phyloP scores from a whole-genome alignment of 176 grass and related monocot species.

The Pontederia paniculata region DNA sequence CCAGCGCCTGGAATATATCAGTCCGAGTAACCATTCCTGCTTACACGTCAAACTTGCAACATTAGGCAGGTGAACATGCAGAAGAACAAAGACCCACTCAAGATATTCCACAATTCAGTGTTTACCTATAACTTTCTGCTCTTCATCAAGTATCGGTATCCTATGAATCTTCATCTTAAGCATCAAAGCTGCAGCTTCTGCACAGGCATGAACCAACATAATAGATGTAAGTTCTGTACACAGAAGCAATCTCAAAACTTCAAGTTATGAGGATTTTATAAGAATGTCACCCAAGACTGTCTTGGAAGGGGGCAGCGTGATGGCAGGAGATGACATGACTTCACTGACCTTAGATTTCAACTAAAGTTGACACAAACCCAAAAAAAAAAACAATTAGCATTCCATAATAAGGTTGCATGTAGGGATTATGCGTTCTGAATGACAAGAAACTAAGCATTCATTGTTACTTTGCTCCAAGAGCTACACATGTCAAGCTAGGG shows the following conservation, averaged over 20 bases:
- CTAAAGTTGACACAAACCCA: slow-evolving; percentile 10
- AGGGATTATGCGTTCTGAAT: too few species aligned
- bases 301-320: slow-evolving; percentile 49
- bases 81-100: not conserved
- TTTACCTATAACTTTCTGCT: slow-evolving; percentile 48
- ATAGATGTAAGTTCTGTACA: not conserved
- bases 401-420: too few species aligned
- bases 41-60: not conserved
- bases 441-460: too few species aligned
- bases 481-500: too few species aligned
- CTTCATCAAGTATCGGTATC: slow-evolving; percentile 61
- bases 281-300: slow-evolving; percentile 50
- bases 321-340: slow-evolving; percentile 76
- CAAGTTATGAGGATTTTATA: not conserved
- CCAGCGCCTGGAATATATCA: slow-evolving; percentile 40
- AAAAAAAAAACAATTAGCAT: too few species aligned
- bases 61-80: not conserved
- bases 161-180: slow-evolving; percentile 76
- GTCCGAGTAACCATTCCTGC: slow-evolving; percentile 46
- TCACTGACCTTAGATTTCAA: slow-evolving; percentile 50
- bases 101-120: not conserved
- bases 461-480: too few species aligned
- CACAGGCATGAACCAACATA: not conserved
- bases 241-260: not conserved
- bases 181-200: slow-evolving; percentile 79